phyloP scores from a whole-genome alignment of 2,329 filamentous ascomycete species.

The Diatrype stigma region DNA sequence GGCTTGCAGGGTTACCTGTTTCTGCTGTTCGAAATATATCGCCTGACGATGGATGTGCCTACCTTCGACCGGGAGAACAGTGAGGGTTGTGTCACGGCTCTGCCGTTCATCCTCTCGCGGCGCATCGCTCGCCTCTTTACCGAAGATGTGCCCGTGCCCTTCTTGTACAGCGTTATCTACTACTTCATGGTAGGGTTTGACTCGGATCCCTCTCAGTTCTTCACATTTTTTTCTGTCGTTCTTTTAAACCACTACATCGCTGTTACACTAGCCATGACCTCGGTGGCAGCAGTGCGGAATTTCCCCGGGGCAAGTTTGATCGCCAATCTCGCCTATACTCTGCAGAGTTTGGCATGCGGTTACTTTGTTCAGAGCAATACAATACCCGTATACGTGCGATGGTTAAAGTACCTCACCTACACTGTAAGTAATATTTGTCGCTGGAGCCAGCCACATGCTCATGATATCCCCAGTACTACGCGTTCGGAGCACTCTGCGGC shows the following conservation, averaged over 20 bases:
- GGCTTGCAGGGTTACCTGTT: conserved; percentile 74
- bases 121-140: conserved; percentile 64
- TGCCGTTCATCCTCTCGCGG: conserved; percentile 67
- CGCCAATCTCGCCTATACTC: conserved; percentile 66
- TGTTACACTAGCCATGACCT: conserved; percentile 65
- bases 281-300: conserved; percentile 60
- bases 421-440: conserved; percentile 39
- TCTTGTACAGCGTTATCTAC: conserved; percentile 66
- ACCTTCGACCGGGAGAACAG: conserved; percentile 72
- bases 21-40: conserved; percentile 71
- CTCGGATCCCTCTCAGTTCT: conserved; percentile 58
- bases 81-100: conserved; percentile 66
- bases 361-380: conserved; percentile 72
- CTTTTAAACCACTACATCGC: conserved; percentile 70
- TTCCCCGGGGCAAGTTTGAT: conserved; percentile 70
- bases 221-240: conserved; percentile 66
- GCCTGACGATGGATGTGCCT: conserved; percentile 69
- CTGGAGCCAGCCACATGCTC: conserved; percentile 8
- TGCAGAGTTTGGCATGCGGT: conserved; percentile 71
- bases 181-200: conserved; percentile 79
- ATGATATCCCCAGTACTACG: conserved; percentile 51
- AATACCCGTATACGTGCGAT: conserved; percentile 73
- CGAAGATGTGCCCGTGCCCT: conserved; percentile 69
- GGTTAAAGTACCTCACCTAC: conserved; percentile 67
- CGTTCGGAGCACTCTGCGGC: conserved; percentile 64